Base-by-base conservation (phyloP, 2,329 filamentous ascomycete genomes). In the Cephalotrichum gorgonifer region DNA sequence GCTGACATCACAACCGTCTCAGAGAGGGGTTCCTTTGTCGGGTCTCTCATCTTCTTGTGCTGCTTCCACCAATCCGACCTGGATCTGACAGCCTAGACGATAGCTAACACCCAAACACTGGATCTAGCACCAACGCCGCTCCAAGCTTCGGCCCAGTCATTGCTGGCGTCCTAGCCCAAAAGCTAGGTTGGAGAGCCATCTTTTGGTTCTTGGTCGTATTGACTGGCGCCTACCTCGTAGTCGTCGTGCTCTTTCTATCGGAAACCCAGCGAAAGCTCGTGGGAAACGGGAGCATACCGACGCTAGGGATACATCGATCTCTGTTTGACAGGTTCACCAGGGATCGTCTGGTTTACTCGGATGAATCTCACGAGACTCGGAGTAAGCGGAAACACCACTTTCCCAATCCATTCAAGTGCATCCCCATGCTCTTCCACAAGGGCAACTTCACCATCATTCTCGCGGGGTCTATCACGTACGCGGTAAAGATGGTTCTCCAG, bases 21-120 rank as follows among this genome's bases (percentile, higher is more conserved):
- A 0, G 82, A 88, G 60, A 68, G 85, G 53, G 85, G 84, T 2
- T 74, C 72, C 47, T 87, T 82, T 58, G 79, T 87, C 63, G 82
- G 76, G 43, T 73, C 78, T 51, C 75, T 77, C 20, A 73, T 70
- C 25, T 15, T 64, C 73, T 33, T 73, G 76, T 2, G 55, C 81
- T 25, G 68, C 66, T 0, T 69, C 31, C 14, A 33, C 9, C 11
- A 30, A n/a, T n/a, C n/a, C 28, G 28, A 8, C 31, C 7, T 33
- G 7, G 5, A 8, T 33, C 31, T 4, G 14, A 33, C 7, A 15
- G 31, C n/a, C n/a, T 8, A 4, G 14, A 15, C 14, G 4, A 8
- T 33, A 4, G 7, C 31, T 33, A 30, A 30, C 12, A 12, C 31
- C n/a, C n/a, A 14, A 15, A 33, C 14, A 15, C 31, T 15, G 14